Percentiles rank a stretch among this genome's conserved stretches.
Evolutionary conservation across 169 alveolate genomes (phyloP).

Genomic region (Eimeria maxima): DNA sequence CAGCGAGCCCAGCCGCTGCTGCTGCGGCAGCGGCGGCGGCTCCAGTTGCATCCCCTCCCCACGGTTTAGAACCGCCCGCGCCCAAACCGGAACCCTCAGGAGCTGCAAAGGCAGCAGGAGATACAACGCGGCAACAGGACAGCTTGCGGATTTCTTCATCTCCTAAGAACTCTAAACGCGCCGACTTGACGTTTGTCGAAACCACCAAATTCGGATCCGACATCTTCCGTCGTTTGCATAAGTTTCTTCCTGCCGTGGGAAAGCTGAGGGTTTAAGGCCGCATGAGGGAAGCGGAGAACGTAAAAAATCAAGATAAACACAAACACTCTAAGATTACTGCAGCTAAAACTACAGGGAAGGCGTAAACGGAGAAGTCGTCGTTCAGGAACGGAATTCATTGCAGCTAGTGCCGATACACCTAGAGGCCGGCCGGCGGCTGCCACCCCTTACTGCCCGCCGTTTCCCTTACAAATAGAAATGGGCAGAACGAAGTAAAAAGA

Average conservation of each 20-base stretch:
- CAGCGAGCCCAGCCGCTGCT: slow-evolving; percentile 9
- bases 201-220: slow-evolving; percentile 39
- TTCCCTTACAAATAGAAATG: neutral
- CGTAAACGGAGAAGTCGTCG: neutral
- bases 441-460: neutral
- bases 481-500: neutral
- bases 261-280: neutral
- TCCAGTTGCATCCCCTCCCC: slow-evolving; percentile 33
- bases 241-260: neutral
- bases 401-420: neutral
- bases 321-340: neutral
- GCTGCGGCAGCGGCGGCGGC: slow-evolving; percentile 67
- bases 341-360: too few relatives aligned
- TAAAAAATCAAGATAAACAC: too few relatives aligned
- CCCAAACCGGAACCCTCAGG: neutral
- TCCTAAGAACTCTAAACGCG: slow-evolving; percentile 31
- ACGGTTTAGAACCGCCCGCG: neutral
- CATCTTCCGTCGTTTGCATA: neutral
- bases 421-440: neutral
- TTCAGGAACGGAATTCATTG: neutral
- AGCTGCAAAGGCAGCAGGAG: neutral
- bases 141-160: slow-evolving; percentile 44
- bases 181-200: slow-evolving; percentile 25
- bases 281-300: neutral
- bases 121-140: slow-evolving; percentile 28